Conservation (phyloP, 2,329 filamentous ascomycete species). For the Sporothrix mexicana region DNA sequence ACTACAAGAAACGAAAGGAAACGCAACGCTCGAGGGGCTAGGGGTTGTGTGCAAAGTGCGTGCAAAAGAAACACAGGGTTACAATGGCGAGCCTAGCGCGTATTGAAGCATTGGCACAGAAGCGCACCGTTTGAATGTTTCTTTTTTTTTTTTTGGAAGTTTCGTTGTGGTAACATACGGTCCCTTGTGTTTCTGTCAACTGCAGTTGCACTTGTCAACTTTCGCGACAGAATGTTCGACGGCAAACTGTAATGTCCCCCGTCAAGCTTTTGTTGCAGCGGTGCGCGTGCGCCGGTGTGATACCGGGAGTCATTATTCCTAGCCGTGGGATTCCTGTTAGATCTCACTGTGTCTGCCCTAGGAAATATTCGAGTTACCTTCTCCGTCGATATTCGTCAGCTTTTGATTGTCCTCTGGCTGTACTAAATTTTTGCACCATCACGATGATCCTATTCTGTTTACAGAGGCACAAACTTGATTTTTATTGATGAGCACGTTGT, state of each 20-base stretch:
- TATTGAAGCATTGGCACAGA: slow-evolving; percentile 2
- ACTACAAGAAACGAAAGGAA: neutral
- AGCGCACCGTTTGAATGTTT: neutral
- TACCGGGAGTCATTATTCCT: slow-evolving; percentile 9
- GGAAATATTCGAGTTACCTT: neutral
- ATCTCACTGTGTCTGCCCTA: neutral
- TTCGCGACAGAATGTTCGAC: slow-evolving; percentile 7
- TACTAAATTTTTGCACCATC: neutral
- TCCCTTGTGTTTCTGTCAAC: neutral
- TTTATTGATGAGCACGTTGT: neutral
- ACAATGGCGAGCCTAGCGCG: slow-evolving; percentile 9
- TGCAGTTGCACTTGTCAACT: neutral
- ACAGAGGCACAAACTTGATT: neutral
- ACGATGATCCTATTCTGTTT: neutral
- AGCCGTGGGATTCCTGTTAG: neutral
- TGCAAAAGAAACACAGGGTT: slow-evolving; percentile 14
- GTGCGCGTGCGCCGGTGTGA: neutral
- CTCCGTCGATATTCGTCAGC: neutral
- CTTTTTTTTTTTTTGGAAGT: neutral
- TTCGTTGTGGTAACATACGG: neutral
- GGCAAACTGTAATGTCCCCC: slow-evolving; percentile 3
- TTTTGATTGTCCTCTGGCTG: neutral
- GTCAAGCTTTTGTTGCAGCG: neutral
- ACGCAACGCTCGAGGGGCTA: neutral
- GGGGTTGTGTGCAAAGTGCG: neutral